Base-by-base conservation (phyloP, 495 filamentous ascomycete genomes). In the Podospora pseudopauciseta region DNA sequence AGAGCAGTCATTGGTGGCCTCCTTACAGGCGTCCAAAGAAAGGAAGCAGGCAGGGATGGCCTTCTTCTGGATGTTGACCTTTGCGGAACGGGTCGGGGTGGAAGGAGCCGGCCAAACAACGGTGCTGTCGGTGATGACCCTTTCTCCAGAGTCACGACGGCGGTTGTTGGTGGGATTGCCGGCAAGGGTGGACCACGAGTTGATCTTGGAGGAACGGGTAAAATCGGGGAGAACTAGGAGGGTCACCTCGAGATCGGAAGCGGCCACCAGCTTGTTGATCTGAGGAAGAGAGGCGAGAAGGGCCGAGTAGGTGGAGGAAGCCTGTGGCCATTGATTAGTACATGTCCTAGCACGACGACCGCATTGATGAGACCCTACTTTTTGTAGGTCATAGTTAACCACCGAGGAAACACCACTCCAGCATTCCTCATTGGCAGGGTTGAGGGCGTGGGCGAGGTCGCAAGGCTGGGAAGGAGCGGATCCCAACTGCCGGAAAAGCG, bases 1-100 rank as follows among this genome's bases (percentile, higher is more conserved):
- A 3, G 89, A 90, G 80, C 93, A 97, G 70, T 85, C 84, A 73
- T 85, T 83, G 16, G 93, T 97, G 59, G 79, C 74, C 53, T 77
- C 78, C 28, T 81, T 76, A 78, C 92, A 95, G 65, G 82, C 79
- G 20, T 86, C 83, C 67, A 86, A 80, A 9, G 84, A 86, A 58
- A 77, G 62, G 79, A 93, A 89, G 81, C 92, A 97, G 67, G 85
- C 68, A 27, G 86, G 85, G 80, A 81, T 73, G 7, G 67, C 34
- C 58, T 75, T 77, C 59, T 65, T 32, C 23, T 28, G 66, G 28
- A 63, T 67, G 23, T 70, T 69, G 68, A 9, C 3, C 5, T 58
- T 58, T 4, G 66, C 66, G 64, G 63, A 67, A 39, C 60, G 63
- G 66, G 68, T 61, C 57, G 67, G 62, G 44, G 73, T 65, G 68